phyloP scores from a whole-genome alignment of 805 yeast species.

The Debaryomyces castellii region DNA sequence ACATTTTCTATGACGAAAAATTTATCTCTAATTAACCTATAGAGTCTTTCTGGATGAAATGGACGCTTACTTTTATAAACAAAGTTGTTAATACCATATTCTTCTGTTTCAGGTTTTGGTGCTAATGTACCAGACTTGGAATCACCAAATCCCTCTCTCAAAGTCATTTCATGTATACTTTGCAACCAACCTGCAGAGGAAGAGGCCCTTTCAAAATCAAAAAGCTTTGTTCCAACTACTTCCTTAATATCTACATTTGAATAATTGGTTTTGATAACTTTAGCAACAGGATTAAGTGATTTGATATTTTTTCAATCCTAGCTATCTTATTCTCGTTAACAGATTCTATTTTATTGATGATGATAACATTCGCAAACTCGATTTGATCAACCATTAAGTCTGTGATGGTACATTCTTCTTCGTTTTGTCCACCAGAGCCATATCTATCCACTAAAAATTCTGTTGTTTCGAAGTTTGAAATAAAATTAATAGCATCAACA shows the following conservation, averaged over 20 bases:
- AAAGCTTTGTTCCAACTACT: conserved; percentile 35
- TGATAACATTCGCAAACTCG: conserved; percentile 46
- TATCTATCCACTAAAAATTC: conserved; percentile 41
- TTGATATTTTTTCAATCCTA: conserved; percentile 29
- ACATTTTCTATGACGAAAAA: conserved; percentile 26
- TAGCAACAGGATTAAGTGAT: conserved; percentile 44
- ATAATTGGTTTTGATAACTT: conserved; percentile 33
- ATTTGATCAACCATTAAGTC: conserved; percentile 48
- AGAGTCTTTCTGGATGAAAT: conserved; percentile 45
- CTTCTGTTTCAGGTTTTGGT: conserved; percentile 47
- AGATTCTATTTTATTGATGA: conserved; percentile 37
- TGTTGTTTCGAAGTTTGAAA: conserved; percentile 42
- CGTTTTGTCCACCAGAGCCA: conserved; percentile 40
- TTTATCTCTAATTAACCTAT: conserved; percentile 33
- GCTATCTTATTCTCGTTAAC: conserved; percentile 22
- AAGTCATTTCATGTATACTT: conserved; percentile 36
- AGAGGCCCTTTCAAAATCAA: conserved; percentile 41
- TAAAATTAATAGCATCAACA: conserved; percentile 42
- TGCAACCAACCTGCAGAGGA: conserved; percentile 47
- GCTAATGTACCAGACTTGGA: conserved; percentile 17
- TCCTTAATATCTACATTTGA: conserved; percentile 34
- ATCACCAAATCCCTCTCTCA: conserved; percentile 31
- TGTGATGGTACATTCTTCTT: conserved; percentile 44
- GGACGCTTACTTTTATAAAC: conserved; percentile 42
- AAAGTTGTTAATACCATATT: conserved; percentile 46